Evolutionary conservation across 1,284 basidiomycete species (phyloP), one percentile per base, ranked within the genome.

Genomic region (Microbotryomycetes sp.): DNA sequence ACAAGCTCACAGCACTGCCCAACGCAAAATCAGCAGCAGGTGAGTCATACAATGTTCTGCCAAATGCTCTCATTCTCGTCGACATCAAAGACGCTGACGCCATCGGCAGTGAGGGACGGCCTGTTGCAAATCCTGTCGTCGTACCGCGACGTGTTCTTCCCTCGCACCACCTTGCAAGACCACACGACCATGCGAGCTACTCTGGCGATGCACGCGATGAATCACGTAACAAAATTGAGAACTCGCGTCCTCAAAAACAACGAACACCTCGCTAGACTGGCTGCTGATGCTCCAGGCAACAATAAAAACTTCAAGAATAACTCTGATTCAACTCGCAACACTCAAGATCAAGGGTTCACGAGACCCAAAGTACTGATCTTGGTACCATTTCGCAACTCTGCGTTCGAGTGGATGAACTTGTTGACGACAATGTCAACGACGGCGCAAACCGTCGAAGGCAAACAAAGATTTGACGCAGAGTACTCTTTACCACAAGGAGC

Each of bases 261-360:
- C 73, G 92, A 97, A 70, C 85, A 86, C 51, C 81, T 97, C 15
- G 82, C 87, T 0, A 82, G 85, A 66, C 83, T 84, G 4, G 75
- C 80, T 1, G 74, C 80, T 6, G 32, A 47, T 76, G 78, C 3
- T 77, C 50, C 36, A 55, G 55, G 6, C 58, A 62, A 30, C 57
- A 59, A 23, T 59, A 66, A 31, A 59, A 72, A 49, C 54, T 56
- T 56, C 28, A 63, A 56, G 29, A 48, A 49, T 15, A 68, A 70
- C 23, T 57, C 67, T 22, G 53, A 62, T 46, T 26, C 57, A 23
- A 31, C 42, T 30, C 71, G 61, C 73, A 87, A 90, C 65, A 83
- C 90, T 6, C 88, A 91, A 76, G 94, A 98, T 74, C 94, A 97
- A 81, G 93, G 94, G 25, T 98, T 97, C 77, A 97, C 93, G 1